phyloP scores from a whole-genome alignment of 139 green algal genomes.

The Trebouxia sp. region DNA sequence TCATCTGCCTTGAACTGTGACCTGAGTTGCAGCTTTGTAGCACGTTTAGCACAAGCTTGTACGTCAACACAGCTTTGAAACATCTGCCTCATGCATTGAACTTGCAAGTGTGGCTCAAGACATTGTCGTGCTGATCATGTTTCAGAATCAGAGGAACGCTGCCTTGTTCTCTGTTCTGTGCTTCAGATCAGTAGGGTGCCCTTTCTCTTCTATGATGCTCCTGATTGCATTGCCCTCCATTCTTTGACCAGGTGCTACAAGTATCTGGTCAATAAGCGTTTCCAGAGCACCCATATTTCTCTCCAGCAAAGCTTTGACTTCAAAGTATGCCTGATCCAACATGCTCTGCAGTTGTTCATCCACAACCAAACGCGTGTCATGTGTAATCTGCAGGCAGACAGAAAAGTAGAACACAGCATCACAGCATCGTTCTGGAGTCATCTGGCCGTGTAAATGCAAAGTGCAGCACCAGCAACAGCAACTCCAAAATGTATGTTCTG shows the following conservation, averaged over 20 bases:
- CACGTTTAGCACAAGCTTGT: too few species aligned
- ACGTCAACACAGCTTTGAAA: too few species aligned
- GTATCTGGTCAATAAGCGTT: constrained; percentile 41
- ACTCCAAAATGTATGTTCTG: not conserved
- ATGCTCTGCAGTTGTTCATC: constrained; percentile 66
- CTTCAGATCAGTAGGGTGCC: not conserved
- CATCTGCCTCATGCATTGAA: not conserved
- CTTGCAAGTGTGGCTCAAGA: not conserved
- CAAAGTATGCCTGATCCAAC: constrained; percentile 60
- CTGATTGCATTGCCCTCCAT: constrained; percentile 8
- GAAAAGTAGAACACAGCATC: not conserved
- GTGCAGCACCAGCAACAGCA: not conserved
- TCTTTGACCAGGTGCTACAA: constrained; percentile 4
- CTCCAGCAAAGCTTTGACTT: constrained; percentile 59
- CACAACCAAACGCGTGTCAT: constrained; percentile 41
- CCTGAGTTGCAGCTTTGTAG: too few species aligned
- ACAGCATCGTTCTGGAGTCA: too few species aligned
- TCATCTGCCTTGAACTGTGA: too few species aligned
- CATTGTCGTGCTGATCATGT: not conserved
- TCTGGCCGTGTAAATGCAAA: too few species aligned
- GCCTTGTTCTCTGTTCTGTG: not conserved
- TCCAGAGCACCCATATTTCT: constrained; percentile 67
- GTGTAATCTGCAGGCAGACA: constrained; percentile 19
- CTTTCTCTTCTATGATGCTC: constrained; percentile 24
- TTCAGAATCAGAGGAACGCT: not conserved